Evolutionary conservation across 768 basidiomycete species (phyloP), one percentile per base, ranked within the genome.

Genomic region (Sporobolomyces phaffii): DNA sequence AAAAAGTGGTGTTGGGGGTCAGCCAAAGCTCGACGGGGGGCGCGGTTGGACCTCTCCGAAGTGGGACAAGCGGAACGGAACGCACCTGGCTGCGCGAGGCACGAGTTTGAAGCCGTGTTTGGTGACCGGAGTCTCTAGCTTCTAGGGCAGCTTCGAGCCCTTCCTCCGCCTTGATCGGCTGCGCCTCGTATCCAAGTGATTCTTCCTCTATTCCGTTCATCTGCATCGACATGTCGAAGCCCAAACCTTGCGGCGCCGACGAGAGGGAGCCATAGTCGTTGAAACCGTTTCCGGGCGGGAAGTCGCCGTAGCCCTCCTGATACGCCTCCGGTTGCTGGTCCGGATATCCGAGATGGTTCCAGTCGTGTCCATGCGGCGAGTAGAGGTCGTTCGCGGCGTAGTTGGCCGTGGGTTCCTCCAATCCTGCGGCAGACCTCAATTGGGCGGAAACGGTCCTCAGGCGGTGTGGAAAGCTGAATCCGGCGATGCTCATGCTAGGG

Each of bases 161-260:
- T 5, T 57, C 54, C 47, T 58, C 47, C n/a, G 4, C 28, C 18
- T 33, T 53, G 29, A 31, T 38, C 33, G 31, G 28, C 8, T 20
- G 34, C 10, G 17, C 18, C 43, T 28, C 57, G 38, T 44, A 40
- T 11, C 40, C 47, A 10, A 13, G 2, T 20, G 45, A 33, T 48
- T 57, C 65, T 40, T 67, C 53, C 52, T 62, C 60, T 28, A 51
- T 45, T 20, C 63, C 61, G 38, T 11, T 33, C 61, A 65, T 59
- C 9, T 36, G 34, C 49, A 70, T 34, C 41, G 20, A 20, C 56
- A 62, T 24, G 36, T 70, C 64, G 50, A 70, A 61, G 34, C 60
- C 64, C 38, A 62, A 45, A 2, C 60, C 64, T 4, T 29, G 58
- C 44, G 36, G 26, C 8, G 48, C 9, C 13, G 36, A 17, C 17